Evolutionary conservation across 2,329 filamentous ascomycete genomes (phyloP), one percentile per base, ranked within the genome.

Genomic region (Fusarium chlamydosporum): DNA sequence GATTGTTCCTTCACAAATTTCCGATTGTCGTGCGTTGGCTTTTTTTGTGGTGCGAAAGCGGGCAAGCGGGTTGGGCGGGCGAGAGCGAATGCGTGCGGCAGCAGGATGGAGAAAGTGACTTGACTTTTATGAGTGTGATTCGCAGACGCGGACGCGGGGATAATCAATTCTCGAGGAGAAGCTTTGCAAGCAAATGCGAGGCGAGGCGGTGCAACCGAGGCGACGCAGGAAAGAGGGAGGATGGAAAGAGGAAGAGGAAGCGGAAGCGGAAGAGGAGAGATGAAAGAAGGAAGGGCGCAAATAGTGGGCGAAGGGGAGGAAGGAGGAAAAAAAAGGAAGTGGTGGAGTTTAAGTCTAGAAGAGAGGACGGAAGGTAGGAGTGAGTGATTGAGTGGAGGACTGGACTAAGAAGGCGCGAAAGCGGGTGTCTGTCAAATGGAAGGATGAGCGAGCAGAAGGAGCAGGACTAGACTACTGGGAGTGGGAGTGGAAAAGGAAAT

Each of bases 261-360:
- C 31, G 50, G 37, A 46, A 67, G 68, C 62, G 65, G 67, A 59
- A 18, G 26, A 46, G 27, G 70, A 71, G 73, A 71, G 76, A 73
- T 73, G 74, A 72, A 74, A 69, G 67, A 72, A 71, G 69, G 73
- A 71, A 73, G 71, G 71, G 71, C 74, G 72, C 73, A 67, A 70
- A 72, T 72, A 71, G 68, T 72, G 67, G 72, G 62, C 72, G 71
- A 60, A 69, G 66, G 75, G 64, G 47, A 62, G 65, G 71, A 63
- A 72, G 65, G 67, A 73, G 72, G 71, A 76, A 74, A 72, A 59
- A 75, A 59, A 75, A 74, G 72, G 76, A 74, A 75, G 70, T 71
- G 72, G 72, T 73, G 74, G 71, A 74, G 72, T 75, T 72, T 71
- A 74, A 72, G 74, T 74, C 59, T 67, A 72, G 73, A 67, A 69